These are phyloP conservation scores for Hemisphaericaspora subhashii DNA, from an alignment of 1,139 yeast species.

Conservation along the genomic window DNA sequence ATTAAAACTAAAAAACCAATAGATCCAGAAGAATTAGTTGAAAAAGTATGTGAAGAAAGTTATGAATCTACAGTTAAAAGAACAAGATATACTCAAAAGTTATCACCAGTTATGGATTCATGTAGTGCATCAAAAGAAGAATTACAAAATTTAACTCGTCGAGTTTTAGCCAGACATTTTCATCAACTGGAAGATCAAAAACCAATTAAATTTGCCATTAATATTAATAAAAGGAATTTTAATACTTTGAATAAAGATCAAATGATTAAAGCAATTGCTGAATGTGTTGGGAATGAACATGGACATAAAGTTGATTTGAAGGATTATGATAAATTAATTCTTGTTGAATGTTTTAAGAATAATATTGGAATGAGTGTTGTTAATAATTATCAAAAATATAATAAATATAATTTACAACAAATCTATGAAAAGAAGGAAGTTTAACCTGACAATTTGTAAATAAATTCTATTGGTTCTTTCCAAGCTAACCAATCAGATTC, in stretches of 20 bases:
- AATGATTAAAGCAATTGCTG: slow-evolving; percentile 71
- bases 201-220: slow-evolving; percentile 73
- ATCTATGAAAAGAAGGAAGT: slow-evolving; percentile 51
- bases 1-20: slow-evolving; percentile 78
- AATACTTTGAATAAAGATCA: slow-evolving; percentile 67
- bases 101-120: slow-evolving; percentile 78
- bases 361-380: slow-evolving; percentile 83
- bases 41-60: slow-evolving; percentile 61
- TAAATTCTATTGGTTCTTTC: slow-evolving; percentile 51
- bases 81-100: slow-evolving; percentile 72
- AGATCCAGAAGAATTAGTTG: slow-evolving; percentile 71
- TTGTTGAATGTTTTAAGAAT: slow-evolving; percentile 86
- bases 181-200: slow-evolving; percentile 51
- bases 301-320: slow-evolving; percentile 82
- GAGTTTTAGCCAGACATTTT: slow-evolving; percentile 67
- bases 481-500: slow-evolving; percentile 92
- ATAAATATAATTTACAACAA: slow-evolving; percentile 63
- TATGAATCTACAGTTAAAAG: slow-evolving; percentile 49
- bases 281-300: slow-evolving; percentile 64
- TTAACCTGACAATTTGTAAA: slow-evolving; percentile 20
- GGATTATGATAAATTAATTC: slow-evolving; percentile 70
- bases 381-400: slow-evolving; percentile 54
- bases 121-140: slow-evolving; percentile 71
- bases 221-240: slow-evolving; percentile 77
- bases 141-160: slow-evolving; percentile 53